These are phyloP conservation scores for Penicillium daleae DNA, from an alignment of 495 filamentous ascomycete species.

Conservation along the genomic window DNA sequence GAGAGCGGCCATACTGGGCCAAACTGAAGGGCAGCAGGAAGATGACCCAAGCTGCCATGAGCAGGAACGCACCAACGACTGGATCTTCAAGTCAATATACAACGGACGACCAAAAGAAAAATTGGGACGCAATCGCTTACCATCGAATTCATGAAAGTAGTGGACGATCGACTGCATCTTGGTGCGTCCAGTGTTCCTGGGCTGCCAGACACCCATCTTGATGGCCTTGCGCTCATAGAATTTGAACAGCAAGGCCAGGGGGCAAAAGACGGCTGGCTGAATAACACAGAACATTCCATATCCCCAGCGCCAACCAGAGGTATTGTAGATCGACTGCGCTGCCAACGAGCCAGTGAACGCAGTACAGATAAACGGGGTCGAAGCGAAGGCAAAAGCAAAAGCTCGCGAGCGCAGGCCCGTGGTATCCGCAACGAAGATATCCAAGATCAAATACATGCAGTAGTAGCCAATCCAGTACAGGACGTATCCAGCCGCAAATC, in stretches of 20 bases:
- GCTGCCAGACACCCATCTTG: conserved; percentile 39
- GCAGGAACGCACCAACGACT: conserved; percentile 61
- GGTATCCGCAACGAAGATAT: conserved; percentile 68
- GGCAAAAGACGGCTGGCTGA: conserved; percentile 54
- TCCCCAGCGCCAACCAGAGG: conserved; percentile 63
- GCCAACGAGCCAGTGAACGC: conserved; percentile 42
- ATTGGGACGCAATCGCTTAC: conserved; percentile 31
- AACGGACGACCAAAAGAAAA: conserved; percentile 1
- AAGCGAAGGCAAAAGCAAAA: conserved; percentile 62
- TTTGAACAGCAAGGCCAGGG: conserved; percentile 54
- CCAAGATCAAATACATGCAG: conserved; percentile 58
- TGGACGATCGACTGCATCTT: conserved; percentile 50
- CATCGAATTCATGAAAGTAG: conserved; percentile 65
- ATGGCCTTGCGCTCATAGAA: conserved; percentile 62
- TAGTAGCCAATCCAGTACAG: conserved; percentile 63
- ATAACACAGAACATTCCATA: conserved; percentile 66
- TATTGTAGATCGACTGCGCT: conserved; percentile 48
- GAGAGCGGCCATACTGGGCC: conserved; percentile 46
- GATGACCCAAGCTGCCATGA: conserved; percentile 61
- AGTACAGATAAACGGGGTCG: conserved; percentile 60
- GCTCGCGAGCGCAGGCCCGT: conserved; percentile 64
- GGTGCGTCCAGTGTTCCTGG: conserved; percentile 47
- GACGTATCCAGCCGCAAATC: conserved; percentile 54
- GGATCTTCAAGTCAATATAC: not conserved
- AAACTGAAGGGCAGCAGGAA: conserved; percentile 68